phyloP scores from a whole-genome alignment of 1,139 yeast species.

The Groenewaldozyma sp. region DNA sequence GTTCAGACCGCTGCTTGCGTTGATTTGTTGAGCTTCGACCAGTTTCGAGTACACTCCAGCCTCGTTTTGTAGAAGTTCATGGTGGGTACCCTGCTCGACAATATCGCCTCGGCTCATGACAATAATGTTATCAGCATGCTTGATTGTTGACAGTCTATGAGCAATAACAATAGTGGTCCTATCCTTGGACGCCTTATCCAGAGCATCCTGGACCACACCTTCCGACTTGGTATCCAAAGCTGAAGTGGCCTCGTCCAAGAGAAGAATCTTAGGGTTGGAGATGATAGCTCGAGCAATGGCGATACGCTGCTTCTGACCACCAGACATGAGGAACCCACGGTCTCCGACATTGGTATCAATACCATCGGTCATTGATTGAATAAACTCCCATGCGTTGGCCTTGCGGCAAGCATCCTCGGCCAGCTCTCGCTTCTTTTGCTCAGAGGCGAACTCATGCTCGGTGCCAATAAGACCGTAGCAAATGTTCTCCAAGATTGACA shows the following conservation, averaged over 20 bases:
- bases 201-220: conserved; percentile 40
- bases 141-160: conserved; percentile 66
- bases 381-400: conserved; percentile 37
- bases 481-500: conserved; percentile 70
- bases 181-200: conserved; percentile 51
- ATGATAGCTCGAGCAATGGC: conserved; percentile 79
- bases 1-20: conserved; percentile 6
- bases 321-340: conserved; percentile 49
- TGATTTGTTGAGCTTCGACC: conserved; percentile 30
- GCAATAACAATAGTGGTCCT: conserved; percentile 73
- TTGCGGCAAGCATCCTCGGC: conserved; percentile 31
- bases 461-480: conserved; percentile 59
- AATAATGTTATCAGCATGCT: conserved; percentile 37
- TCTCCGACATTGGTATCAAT: conserved; percentile 48
- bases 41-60: conserved; percentile 29
- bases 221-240: conserved; percentile 68
- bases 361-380: conserved; percentile 32
- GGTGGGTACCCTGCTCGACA: conserved; percentile 36
- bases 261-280: conserved; percentile 50
- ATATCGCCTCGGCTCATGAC: conserved; percentile 36
- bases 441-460: conserved; percentile 38
- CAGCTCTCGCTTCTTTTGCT: conserved; percentile 25
- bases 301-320: conserved; percentile 86
- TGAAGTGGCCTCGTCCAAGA: conserved; percentile 74
- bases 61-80: conserved; percentile 25